Percentiles rank a stretch among this genome's conserved stretches.
Conservation (phyloP, 768 basidiomycete genomes). For the Leucosporidium creatinivorum region DNA sequence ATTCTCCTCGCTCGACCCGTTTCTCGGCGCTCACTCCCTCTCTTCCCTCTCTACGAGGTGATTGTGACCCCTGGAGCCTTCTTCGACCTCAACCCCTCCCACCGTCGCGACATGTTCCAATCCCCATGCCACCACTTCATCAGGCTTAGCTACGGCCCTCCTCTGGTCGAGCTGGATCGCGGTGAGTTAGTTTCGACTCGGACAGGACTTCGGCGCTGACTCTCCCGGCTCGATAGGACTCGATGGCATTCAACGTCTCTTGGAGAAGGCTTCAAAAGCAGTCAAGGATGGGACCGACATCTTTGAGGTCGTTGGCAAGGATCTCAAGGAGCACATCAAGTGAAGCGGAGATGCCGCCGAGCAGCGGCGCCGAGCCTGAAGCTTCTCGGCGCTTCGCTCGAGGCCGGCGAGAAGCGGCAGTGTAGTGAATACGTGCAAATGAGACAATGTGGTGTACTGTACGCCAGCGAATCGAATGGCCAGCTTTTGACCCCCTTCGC, state of each 20-base stretch:
- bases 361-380: too few species aligned
- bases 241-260: constrained; percentile 73
- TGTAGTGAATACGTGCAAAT: too few species aligned
- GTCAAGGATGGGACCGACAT: constrained; percentile 23
- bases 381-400: too few species aligned
- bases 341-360: too few species aligned
- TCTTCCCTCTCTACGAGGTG: constrained; percentile 1
- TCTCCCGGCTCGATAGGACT: constrained; percentile 49
- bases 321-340: neutral
- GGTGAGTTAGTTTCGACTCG: constrained; percentile 60
- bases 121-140: constrained; percentile 88
- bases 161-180: constrained; percentile 21
- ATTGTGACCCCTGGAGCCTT: constrained; percentile 20
- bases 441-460: too few species aligned
- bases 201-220: constrained; percentile 48
- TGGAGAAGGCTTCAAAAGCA: constrained; percentile 48
- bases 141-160: constrained; percentile 52
- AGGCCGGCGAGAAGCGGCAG: too few species aligned
- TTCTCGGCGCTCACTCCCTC: too few species aligned
- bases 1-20: too few species aligned
- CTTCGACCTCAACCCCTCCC: constrained; percentile 42
- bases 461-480: too few species aligned
- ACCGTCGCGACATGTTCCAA: constrained; percentile 67
- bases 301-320: constrained; percentile 15
- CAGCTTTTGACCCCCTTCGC: too few species aligned